Evolutionary conservation across 495 filamentous ascomycete genomes (phyloP).

Genomic region (Margaritispora aquatica): DNA sequence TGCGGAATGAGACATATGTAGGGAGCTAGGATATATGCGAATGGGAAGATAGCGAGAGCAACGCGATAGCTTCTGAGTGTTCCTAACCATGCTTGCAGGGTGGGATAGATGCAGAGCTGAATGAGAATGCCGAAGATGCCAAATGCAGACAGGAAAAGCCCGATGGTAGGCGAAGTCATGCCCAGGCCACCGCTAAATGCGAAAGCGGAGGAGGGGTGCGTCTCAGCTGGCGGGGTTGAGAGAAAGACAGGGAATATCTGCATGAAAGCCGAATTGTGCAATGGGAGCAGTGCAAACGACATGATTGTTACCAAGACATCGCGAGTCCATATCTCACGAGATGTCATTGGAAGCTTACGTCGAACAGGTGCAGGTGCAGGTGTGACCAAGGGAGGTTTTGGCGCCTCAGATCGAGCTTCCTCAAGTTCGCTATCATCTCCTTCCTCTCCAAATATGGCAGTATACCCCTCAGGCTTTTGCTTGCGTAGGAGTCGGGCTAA

Average conservation of each 20-base stretch:
- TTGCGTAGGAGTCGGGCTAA: constrained; percentile 14
- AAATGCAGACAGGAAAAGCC: constrained; percentile 61
- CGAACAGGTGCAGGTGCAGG: constrained; percentile 3
- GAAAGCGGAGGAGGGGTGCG: constrained; percentile 40
- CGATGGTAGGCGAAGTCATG: constrained; percentile 59
- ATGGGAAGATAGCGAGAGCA: constrained; percentile 55
- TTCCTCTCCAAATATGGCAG: constrained; percentile 1
- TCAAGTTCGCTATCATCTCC: constrained; percentile 2
- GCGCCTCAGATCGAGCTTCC: background rate
- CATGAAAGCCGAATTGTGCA: constrained; percentile 72
- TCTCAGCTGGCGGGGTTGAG: constrained; percentile 55
- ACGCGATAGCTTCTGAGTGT: constrained; percentile 53
- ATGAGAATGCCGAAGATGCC: constrained; percentile 63
- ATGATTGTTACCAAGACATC: constrained; percentile 57
- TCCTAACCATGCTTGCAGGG: constrained; percentile 51
- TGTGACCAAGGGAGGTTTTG: background rate
- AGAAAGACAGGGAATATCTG: constrained; percentile 68
- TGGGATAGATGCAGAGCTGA: constrained; percentile 66
- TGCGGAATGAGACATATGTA: constrained; percentile 58
- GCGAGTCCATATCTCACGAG: constrained; percentile 54
- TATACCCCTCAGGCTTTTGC: constrained; percentile 19
- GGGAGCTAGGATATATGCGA: constrained; percentile 60
- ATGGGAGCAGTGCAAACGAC: constrained; percentile 59
- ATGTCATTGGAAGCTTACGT: constrained; percentile 34
- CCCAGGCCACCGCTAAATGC: constrained; percentile 70